Base-by-base conservation (phyloP, 2,329 filamentous ascomycete genomes). In the Colletotrichum aenigma region DNA sequence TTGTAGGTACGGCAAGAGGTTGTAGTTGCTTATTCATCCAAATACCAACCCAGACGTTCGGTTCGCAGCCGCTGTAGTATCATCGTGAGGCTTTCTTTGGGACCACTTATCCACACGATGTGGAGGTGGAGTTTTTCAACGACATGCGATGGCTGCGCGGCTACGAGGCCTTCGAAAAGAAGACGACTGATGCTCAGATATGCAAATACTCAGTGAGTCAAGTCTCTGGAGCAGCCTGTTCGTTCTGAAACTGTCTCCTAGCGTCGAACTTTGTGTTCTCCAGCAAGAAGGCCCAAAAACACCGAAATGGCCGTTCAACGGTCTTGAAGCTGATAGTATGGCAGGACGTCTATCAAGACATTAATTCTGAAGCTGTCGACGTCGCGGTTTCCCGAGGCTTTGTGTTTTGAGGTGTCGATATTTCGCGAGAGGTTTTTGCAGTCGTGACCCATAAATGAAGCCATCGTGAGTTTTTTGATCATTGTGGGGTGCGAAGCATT, bases 381-480 rank as follows among this genome's bases (percentile, higher is more conserved):
- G 43, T 24, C 55, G 21, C 1, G 6, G 15, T 16, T 30, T 58
- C 18, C 28, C 24, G 24, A 30, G 24, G 55, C 55, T 26, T 9
- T 58, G 15, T 18, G 55, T 58, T 58, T 30, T 16, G 55, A 16
- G 6, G 24, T 64, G 13, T 43, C 4, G 7, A 4, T 24, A 0
- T 4, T 21, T 34, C 9, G 13, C n/a, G 28, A n/a, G 58, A 15
- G 58, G 21, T n/a, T 62, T 62, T 28, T 55, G 64, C 24, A 65
- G 43, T 69, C 16, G 64, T 68, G 58, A 26, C 60, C 58, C 36
- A 65, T 60, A 71, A 34, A 69, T 76, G 74, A 76, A 67, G 74
- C 56, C 71, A 69, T 76, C 74, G 70, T 76, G 70, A 66, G 62
- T 60, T 65, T 66, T 18, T 2, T n/a, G 10, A 52, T 32, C n/a